Evolutionary conservation across 768 basidiomycete species (phyloP), one percentile per base, ranked within the genome.

Genomic region (Kwoniella sp.): DNA sequence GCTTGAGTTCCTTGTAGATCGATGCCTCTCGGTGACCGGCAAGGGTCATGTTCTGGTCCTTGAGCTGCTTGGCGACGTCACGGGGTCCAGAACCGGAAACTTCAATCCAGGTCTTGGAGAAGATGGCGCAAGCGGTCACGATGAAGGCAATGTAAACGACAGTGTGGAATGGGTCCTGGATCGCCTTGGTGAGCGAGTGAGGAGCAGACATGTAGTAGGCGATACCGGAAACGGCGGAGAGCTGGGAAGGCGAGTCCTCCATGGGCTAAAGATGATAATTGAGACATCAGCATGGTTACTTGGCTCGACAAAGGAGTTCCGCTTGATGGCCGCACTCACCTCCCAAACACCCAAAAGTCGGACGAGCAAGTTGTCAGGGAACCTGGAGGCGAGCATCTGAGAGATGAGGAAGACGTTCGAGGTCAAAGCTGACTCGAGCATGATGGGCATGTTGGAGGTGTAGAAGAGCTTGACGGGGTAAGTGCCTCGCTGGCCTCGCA

Each of bases 61-160:
- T 98, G 77, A 98, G 87, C 79, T 98, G 95, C 82, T 93, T 95
- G 29, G 96, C 96, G 61, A 99, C 88, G 73, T 99, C 95, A 52
- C 96, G 83, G 12, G 95, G 96, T 22, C 96, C 93, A 60, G 89
- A 90, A 17, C 96, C 95, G 1, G 93, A 97, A 34, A 98, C 92
- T 74, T 98, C 95, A 70, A 99, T 98, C 95, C 96, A 99, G 0
- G 95, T 97, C 86, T 98, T 98, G 78, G 92, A 94, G 85, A 98
- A 99, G 71, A 97, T 85, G 15, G 96, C 95, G 78, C 94, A 98
- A 17, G 93, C 92, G 34, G 89, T 87, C 65, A 94, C 85, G 84
- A 95, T 95, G 84, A 97, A 98, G 4, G 86, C 81, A 80, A 99
- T 88, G 82, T 97, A 96, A 73, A 96, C 83, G 23, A 86, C 85